Evolutionary conservation across 257 asterid genomes (phyloP), one percentile per base, ranked within the genome.

Genomic region (Capsicum pubescens): DNA sequence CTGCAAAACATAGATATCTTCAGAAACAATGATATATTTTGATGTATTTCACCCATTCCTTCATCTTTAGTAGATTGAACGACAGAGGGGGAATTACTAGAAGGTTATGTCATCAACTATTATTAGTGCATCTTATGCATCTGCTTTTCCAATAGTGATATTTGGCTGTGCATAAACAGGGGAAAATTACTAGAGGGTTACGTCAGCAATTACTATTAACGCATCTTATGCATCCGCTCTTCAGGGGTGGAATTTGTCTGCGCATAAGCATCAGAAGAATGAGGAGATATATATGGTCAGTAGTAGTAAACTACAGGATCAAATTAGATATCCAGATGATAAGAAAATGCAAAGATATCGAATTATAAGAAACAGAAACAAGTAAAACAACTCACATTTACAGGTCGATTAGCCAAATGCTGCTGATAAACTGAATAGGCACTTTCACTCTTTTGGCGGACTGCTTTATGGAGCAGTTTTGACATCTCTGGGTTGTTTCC

Each of bases 401-500:
- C 97, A 58, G 99, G 99, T 72, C 99, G 95, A 84, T 90, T 95
- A 86, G 97, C 97, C 90, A 97, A 90, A 90, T 97, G 98, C 89
- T 93, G 98, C 91, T 97, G 98, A 91, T 97, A 97, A 87, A 97
- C 79, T 26, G 96, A 89, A 90, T 94, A 97, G 36, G 99, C 95
- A 74, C 90, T 88, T 91, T 93, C 98, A 88, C 93, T 97, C 93
- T 93, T 95, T 87, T 95, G 94, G 14, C 99, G 87, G 82, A 97
- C 97, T 60, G 99, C 99, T 95, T 97, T 97, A 87, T 97, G 99
- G 84, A 97, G 98, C 92, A 97, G 88, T 88, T 97, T 97, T 79
- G 99, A 97, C 99, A 97, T 97, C 91, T 97, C 98, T 2, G 99
- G 99, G 85, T 97, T 97, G 91, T 97, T 97, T 77, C 98, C 97